A percentile compares a stretch with the other conserved stretches of the same genome.
phyloP scores from a whole-genome alignment of 1,139 yeast genomes.

The Hyphopichia wangnamkhiaoensis region DNA sequence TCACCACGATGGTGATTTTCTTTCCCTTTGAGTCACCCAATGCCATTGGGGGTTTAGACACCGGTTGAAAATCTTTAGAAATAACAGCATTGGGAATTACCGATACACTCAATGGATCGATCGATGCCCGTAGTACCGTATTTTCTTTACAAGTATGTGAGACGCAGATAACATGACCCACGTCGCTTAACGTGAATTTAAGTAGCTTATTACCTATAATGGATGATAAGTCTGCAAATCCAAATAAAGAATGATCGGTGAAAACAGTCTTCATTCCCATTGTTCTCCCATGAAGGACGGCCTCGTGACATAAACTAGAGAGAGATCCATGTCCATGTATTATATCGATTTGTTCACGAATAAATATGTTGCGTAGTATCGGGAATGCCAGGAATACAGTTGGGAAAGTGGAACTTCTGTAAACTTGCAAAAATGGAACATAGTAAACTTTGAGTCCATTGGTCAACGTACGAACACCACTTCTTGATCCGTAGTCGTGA shows the following conservation, averaged over 20 bases:
- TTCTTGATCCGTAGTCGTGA: constrained; percentile 81
- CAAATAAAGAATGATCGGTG: constrained; percentile 95
- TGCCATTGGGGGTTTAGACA: constrained; percentile 51
- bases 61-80: constrained; percentile 75
- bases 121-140: constrained; percentile 81
- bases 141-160: constrained; percentile 97
- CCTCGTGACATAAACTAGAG: constrained; percentile 85
- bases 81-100: constrained; percentile 98
- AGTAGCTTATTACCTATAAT: constrained; percentile 84
- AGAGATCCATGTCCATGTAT: constrained; percentile 96
- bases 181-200: constrained; percentile 80
- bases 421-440: constrained; percentile 76
- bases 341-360: constrained; percentile 82
- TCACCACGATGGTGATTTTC: constrained; percentile 79
- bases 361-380: constrained; percentile 75
- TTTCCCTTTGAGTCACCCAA: constrained; percentile 20
- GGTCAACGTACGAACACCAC: constrained; percentile 78
- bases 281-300: constrained; percentile 83
- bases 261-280: constrained; percentile 92
- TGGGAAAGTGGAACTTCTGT: constrained; percentile 85
- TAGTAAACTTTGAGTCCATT: constrained; percentile 94
- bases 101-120: constrained; percentile 76
- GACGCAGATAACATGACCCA: constrained; percentile 92
- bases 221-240: constrained; percentile 84
- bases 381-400: constrained; percentile 90